A percentile compares a stretch with the other conserved stretches of the same genome.
These are phyloP conservation scores for Aegilops umbellulata DNA, from an alignment of 176 grass and related monocot species.

Conservation along the genomic window DNA sequence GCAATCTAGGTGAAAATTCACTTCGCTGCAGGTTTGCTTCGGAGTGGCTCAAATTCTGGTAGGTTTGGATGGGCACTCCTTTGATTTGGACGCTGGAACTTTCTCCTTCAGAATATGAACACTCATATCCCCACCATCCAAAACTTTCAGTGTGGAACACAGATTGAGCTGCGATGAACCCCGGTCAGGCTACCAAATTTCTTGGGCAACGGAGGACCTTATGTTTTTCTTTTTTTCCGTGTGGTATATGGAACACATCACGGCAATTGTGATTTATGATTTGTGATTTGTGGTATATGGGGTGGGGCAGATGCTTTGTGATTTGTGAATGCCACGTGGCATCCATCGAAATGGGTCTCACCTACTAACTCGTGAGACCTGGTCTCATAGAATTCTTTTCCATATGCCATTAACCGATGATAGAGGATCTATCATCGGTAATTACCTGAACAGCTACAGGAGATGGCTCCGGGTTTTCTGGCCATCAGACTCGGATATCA, in stretches of 20 bases:
- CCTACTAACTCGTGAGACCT: no score
- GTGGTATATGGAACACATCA: neutral
- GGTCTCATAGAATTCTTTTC: no score
- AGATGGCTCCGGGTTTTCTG: slow-evolving; percentile 22
- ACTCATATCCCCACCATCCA: neutral
- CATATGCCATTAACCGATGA: neutral
- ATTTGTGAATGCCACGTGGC: no score
- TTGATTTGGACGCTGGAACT: slow-evolving; percentile 47
- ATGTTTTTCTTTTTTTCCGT: neutral
- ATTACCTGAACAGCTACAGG: neutral
- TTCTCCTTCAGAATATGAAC: neutral
- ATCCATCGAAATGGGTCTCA: no score
- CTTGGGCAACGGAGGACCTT: neutral
- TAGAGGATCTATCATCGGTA: neutral
- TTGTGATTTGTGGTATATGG: no score
- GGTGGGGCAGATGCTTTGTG: no score
- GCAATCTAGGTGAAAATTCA: slow-evolving; percentile 39
- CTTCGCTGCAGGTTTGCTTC: slow-evolving; percentile 29
- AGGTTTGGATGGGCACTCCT: slow-evolving; percentile 43
- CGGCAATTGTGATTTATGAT: no score
- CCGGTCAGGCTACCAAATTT: neutral
- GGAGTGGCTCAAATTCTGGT: slow-evolving; percentile 37
- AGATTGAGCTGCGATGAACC: neutral
- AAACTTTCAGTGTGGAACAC: neutral
- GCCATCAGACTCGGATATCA: neutral